phyloP scores from a whole-genome alignment of 345 rosid species.

The Iberis pinnata region DNA sequence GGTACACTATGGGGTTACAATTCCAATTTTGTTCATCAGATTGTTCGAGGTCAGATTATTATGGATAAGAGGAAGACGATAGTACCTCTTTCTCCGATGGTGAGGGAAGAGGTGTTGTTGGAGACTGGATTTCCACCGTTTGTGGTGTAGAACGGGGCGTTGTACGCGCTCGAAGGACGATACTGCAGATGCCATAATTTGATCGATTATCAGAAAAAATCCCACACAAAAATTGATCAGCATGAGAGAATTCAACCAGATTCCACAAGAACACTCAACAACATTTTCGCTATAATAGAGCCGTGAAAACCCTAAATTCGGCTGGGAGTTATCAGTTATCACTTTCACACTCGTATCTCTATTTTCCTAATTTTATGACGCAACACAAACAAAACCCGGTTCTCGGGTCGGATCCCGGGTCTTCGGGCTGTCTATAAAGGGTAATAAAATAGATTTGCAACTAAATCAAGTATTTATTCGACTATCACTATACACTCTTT shows the following conservation, averaged over 20 bases:
- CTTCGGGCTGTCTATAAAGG: no score
- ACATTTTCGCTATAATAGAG: no score
- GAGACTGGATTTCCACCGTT: conserved; percentile 79
- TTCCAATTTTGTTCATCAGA: no score
- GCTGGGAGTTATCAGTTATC: no score
- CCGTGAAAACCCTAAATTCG: neutral
- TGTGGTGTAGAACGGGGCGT: conserved; percentile 62
- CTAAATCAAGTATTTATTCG: no score
- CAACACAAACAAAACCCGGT: conserved; percentile 4
- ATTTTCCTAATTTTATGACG: neutral
- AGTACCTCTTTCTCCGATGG: conserved; percentile 75
- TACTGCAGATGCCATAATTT: conserved; percentile 19
- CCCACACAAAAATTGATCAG: neutral
- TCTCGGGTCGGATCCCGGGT: conserved; percentile 4
- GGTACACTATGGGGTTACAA: no score
- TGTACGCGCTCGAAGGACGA: conserved; percentile 63
- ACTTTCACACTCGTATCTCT: no score
- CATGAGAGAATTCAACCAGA: neutral
- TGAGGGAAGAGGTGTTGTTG: conserved; percentile 72
- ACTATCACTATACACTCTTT: no score
- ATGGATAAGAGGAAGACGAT: neutral
- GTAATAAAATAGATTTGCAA: no score
- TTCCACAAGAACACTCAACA: conserved; percentile 2
- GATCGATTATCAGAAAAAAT: neutral
- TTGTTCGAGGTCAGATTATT: no score